Evolutionary conservation across 2,329 filamentous ascomycete genomes (phyloP).

Genomic region (Colletotrichum higginsianum): DNA sequence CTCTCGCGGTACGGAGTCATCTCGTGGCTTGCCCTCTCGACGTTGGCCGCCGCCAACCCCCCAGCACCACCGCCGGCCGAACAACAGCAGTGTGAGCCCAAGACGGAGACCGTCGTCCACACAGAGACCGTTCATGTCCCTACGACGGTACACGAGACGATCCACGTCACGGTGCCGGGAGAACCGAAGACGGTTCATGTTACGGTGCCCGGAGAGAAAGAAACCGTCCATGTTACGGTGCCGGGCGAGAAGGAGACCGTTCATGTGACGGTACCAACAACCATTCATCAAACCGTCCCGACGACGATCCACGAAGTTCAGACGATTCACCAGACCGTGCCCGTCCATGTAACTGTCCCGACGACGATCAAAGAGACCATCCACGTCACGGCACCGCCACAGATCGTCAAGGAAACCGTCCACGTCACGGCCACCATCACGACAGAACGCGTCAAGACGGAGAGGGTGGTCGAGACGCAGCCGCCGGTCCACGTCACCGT

Average conservation of each 20-base stretch:
- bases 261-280: slow-evolving; percentile 32
- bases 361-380: slow-evolving; percentile 26
- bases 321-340: slow-evolving; percentile 29
- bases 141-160: slow-evolving; percentile 3
- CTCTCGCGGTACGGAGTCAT: slow-evolving; percentile 30
- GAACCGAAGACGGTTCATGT: no score
- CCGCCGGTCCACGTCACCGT: slow-evolving; percentile 19
- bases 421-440: slow-evolving; percentile 22
- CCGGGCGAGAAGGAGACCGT: slow-evolving; percentile 28
- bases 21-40: slow-evolving; percentile 34
- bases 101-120: slow-evolving; percentile 37
- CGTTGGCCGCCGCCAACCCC: slow-evolving; percentile 36
- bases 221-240: slow-evolving; percentile 29
- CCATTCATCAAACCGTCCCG: slow-evolving; percentile 21
- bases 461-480: slow-evolving; percentile 17
- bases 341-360: slow-evolving; percentile 25
- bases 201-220: slow-evolving; percentile 8
- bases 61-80: slow-evolving; percentile 13
- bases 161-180: slow-evolving; percentile 28
- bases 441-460: slow-evolving; percentile 16
- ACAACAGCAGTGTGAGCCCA: slow-evolving; percentile 29
- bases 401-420: slow-evolving; percentile 34
- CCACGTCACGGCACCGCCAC: slow-evolving; percentile 26
- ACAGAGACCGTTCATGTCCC: slow-evolving; percentile 21
- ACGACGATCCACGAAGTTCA: slow-evolving; percentile 29